Evolutionary conservation across 805 yeast species (phyloP), one percentile per base, ranked within the genome.

Genomic region (Vanderwaltozyma verrucispora): DNA sequence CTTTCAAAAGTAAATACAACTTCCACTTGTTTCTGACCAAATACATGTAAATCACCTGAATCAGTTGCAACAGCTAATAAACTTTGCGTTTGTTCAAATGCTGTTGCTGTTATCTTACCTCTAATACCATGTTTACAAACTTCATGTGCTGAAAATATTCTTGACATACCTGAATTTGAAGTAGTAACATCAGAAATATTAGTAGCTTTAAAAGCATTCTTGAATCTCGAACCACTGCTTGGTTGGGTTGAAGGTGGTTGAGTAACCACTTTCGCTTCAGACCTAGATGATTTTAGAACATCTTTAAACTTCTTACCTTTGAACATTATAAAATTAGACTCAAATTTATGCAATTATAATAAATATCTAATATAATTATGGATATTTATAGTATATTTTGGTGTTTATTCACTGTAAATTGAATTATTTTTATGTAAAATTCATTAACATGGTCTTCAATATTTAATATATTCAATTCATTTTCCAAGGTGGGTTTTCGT

Each of bases 81-180:
- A 37, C 92, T 75, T 58, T 92, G 98, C 1, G 84, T 77, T 3
- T 94, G 94, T 55, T 92, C 97, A 59, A 70, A 83, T 0, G 92
- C 94, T 28, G 77, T 54, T 0, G 84, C 75, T 26, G 74, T 63
- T 8, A 83, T 72, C 12, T 71, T 70, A 11, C 94, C 89, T 14
- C 70, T 65, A 25, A 80, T 51, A 2, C 92, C 92, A 49, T 73
- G 77, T 43, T 55, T 50, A 29, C 50, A 48, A 8, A 62, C 55
- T 29, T 61, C 64, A 24, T 50, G 56, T 2, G 59, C 27, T 5
- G 51, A 54, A 32, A 63, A 62, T 9, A 59, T 37, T 40, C 56
- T 63, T 2, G 51, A 39, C 24, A 43, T 40, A n/a, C 48, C 45
- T 4, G 64, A 56, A 8, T 49, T 45, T 36, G 53, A 60, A 14